Evolutionary conservation across 2,329 filamentous ascomycete species (phyloP), one percentile per base, ranked within the genome.

Genomic region (Neofusicoccum umdonicola): DNA sequence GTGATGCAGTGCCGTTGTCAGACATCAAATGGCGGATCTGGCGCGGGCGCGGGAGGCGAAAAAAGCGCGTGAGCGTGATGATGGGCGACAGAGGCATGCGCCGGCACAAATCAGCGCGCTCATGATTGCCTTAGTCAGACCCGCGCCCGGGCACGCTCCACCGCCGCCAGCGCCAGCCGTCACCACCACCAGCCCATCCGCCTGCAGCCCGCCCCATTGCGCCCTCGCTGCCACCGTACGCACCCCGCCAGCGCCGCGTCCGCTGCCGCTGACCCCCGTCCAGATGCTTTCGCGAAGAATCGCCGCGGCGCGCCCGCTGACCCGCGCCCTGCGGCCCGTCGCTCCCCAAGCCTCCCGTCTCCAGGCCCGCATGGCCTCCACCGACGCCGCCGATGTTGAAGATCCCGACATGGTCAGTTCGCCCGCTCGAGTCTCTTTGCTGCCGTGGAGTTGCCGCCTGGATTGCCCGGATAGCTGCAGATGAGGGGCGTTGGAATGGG

Each of bases 331-430:
- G 15, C 69, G 73, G 66, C 73, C 77, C 63, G 69, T 71, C 65
- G 67, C 69, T 61, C 67, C 67, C 57, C 73, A 72, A 35, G 72
- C 74, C 60, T 72, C 75, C 74, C 56, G 64, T 65, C 73, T 70
- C 65, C 78, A 78, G 68, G 66, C 74, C 66, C 77, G 78, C 62
- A 73, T 72, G 61, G 71, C 72, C 63, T 70, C 69, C 50, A 73
- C 74, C 63, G 68, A 72, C 54, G 68, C 56, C 80, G 66, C 89
- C 35, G 82, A 89, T 34, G 82, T 85, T 61, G 84, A 89, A 73
- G 88, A 90, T 70, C 89, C 89, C 22, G 82, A 80, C 68, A 87
- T 88, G 87, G 88, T 89, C 71, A 77, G 85, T 81, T n/a, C 61
- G 17, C 42, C 27, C 19, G 37, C 12, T 31, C 37, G 3, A 11